Evolutionary conservation across 2,329 filamentous ascomycete species (phyloP).

Genomic region (Tolypocladium paradoxum): DNA sequence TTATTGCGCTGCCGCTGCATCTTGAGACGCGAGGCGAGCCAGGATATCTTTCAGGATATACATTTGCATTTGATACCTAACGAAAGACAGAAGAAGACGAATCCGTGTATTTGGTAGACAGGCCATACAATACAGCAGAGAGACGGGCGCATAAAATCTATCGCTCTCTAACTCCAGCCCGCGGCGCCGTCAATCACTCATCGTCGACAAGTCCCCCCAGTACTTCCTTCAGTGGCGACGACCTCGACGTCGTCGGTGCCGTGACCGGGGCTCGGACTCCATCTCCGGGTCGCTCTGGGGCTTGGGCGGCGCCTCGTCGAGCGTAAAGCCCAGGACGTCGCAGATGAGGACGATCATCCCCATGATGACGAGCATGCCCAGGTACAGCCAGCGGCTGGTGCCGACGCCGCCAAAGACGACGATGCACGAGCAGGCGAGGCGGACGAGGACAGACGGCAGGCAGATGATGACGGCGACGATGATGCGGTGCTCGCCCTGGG

Average conservation of each 20-base stretch:
- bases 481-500: constrained; percentile 43
- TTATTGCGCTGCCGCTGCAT: background rate
- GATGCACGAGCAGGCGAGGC: constrained; percentile 18
- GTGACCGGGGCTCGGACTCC: background rate
- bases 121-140: background rate
- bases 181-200: background rate
- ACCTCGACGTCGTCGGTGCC: background rate
- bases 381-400: constrained; percentile 18
- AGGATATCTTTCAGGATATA: background rate
- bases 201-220: background rate
- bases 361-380: constrained; percentile 21
- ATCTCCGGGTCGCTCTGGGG: constrained; percentile 7
- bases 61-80: background rate
- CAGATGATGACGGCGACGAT: constrained; percentile 29
- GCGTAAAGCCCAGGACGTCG: constrained; percentile 17
- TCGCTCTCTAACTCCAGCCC: background rate
- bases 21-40: background rate
- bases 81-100: background rate
- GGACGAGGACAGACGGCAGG: constrained; percentile 22
- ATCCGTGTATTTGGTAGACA: background rate
- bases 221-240: background rate
- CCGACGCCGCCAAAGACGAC: constrained; percentile 16
- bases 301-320: constrained; percentile 11
- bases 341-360: constrained; percentile 21
- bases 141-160: background rate